Conservation (phyloP, 2,329 filamentous ascomycete species). For the Albophoma yamanashiensis region DNA sequence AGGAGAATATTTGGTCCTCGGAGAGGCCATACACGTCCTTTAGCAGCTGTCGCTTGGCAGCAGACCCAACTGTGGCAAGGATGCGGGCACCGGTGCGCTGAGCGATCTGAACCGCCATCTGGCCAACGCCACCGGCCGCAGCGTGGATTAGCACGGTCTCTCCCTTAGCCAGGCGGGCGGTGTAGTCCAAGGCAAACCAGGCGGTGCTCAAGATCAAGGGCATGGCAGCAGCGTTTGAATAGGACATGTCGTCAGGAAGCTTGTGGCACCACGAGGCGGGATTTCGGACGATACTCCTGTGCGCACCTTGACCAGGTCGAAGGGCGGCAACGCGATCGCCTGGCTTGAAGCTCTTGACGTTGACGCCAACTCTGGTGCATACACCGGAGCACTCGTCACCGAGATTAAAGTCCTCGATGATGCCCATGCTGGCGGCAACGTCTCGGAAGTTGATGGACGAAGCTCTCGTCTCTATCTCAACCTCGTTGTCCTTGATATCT, state of each 20-base stretch:
- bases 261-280: neutral
- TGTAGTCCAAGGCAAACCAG: constrained; percentile 13
- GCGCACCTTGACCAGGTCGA: neutral
- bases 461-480: neutral
- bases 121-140: constrained; percentile 24
- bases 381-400: neutral
- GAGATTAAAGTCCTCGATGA: neutral
- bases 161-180: constrained; percentile 10
- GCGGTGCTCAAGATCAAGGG: constrained; percentile 16
- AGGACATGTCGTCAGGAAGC: neutral
- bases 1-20: neutral
- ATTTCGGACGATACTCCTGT: neutral
- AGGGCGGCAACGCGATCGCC: neutral
- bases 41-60: constrained; percentile 17
- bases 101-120: constrained; percentile 26
- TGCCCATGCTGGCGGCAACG: neutral
- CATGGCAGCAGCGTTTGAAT: constrained; percentile 13
- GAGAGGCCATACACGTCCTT: constrained; percentile 4
- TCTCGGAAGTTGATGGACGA: neutral
- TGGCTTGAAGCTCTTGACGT: neutral
- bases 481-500: neutral
- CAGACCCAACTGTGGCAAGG: constrained; percentile 23
- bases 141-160: constrained; percentile 25
- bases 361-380: neutral
- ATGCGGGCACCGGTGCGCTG: constrained; percentile 21